phyloP scores from a whole-genome alignment of 1,284 basidiomycete genomes.

The Vanrija humicola region DNA sequence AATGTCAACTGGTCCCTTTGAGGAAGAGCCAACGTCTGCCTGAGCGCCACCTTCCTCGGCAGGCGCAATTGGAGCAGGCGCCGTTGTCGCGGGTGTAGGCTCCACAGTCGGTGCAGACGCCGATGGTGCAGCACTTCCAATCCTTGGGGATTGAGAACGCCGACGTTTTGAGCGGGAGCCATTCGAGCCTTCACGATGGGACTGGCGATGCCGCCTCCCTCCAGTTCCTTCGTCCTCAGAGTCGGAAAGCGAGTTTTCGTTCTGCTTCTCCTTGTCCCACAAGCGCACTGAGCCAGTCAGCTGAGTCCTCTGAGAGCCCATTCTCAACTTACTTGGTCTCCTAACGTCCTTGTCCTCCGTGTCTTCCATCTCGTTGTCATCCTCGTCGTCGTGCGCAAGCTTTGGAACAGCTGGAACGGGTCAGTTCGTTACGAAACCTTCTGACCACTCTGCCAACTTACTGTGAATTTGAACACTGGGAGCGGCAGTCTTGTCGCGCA shows the following conservation, averaged over 20 bases:
- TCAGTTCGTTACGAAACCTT: background rate
- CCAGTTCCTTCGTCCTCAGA: slow-evolving; percentile 54
- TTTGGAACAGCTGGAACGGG: slow-evolving; percentile 50
- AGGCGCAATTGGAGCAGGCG: background rate
- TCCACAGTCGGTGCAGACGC: background rate
- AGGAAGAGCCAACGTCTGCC: too few species aligned
- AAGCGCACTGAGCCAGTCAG: slow-evolving; percentile 27
- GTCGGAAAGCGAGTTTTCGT: slow-evolving; percentile 50
- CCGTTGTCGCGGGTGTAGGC: background rate
- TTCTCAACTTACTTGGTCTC: slow-evolving; percentile 57
- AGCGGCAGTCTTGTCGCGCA: slow-evolving; percentile 76
- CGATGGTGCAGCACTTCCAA: background rate
- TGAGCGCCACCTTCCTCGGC: background rate
- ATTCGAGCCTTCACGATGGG: slow-evolving; percentile 28
- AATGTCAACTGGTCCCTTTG: slow-evolving; percentile 7
- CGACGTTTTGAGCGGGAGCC: slow-evolving; percentile 5
- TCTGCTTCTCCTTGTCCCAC: slow-evolving; percentile 45
- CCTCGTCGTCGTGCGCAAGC: slow-evolving; percentile 75
- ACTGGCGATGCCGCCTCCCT: slow-evolving; percentile 44
- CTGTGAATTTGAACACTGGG: slow-evolving; percentile 86
- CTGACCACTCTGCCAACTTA: slow-evolving; percentile 41
- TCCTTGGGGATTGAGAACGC: slow-evolving; percentile 10
- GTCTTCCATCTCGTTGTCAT: slow-evolving; percentile 75
- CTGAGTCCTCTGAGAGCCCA: background rate
- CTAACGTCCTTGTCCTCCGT: slow-evolving; percentile 69